Base-by-base conservation (phyloP, 1,284 basidiomycete species). In the Puccinia polysora region DNA sequence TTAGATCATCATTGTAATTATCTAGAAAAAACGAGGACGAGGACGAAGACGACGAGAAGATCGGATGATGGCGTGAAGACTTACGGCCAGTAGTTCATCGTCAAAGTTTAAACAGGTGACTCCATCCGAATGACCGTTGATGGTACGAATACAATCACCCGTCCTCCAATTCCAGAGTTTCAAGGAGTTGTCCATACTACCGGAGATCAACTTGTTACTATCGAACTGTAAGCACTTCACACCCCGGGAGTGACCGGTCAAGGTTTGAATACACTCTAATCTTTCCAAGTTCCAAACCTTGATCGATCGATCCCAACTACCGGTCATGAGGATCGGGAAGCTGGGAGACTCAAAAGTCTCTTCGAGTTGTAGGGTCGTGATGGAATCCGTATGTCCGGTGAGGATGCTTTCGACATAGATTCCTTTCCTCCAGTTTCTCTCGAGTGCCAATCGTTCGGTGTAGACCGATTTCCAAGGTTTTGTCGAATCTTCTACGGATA, bases 391-490 rank as follows among this genome's bases (percentile, higher is more conserved):
- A 81, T 99, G 96, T 0, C 96, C 95, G 76, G 88, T 87, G 58
- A 99, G 83, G 0, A 88, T 89, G 58, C 88, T 89, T 56, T 89
- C 88, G 2, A 86, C 87, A 81, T 88, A 95, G 43, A 91, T 86
- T 6, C 94, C 95, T 63, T 91, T 87, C 38, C 95, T 86, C 96
- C 96, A 99, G 80, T 98, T 98, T 55, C 92, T 87, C 81, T 97
- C 95, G 69, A 98, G 87, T 34, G 89, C 88, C 77, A 98, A 86
- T 18, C 96, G 88, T 80, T 99, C 96, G 80, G 90, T 93, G 81
- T 98, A 99, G n/a, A 99, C 94, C 74, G 89, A 87, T 81, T 99
- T 99, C 96, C 96, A 99, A 0, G 95, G 96, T 59, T 91, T 87
- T 18, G 89, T 92, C 69, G 85, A 74, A 74, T 64, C 52, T 47